phyloP scores from a whole-genome alignment of 2,329 filamentous ascomycete genomes.

The Penicillium sp. region DNA sequence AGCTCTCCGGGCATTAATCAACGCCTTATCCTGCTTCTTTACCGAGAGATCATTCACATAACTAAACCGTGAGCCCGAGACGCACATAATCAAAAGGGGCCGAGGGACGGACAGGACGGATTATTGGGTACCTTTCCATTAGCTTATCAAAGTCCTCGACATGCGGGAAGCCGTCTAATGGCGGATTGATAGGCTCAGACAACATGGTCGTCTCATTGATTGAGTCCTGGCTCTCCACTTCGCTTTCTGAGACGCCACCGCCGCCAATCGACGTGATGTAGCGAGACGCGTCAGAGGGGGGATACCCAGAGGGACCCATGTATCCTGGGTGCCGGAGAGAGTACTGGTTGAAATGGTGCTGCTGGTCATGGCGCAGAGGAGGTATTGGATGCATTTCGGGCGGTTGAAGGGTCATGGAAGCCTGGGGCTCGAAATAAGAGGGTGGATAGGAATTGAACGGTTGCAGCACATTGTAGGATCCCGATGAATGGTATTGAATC shows the following conservation, averaged over 20 bases:
- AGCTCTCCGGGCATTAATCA: slow-evolving; percentile 47
- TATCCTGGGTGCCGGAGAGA: slow-evolving; percentile 5
- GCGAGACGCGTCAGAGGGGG: background rate
- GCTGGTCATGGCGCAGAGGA: slow-evolving; percentile 7
- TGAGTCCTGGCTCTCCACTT: slow-evolving; percentile 45
- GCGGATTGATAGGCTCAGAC: slow-evolving; percentile 42
- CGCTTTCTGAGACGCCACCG: slow-evolving; percentile 30
- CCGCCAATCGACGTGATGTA: slow-evolving; percentile 27
- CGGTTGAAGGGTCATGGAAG: slow-evolving; percentile 4
- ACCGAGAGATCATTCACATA: slow-evolving; percentile 48
- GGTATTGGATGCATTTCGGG: slow-evolving; percentile 8
- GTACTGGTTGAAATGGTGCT: slow-evolving; percentile 1
- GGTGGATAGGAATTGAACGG: slow-evolving; percentile 36
- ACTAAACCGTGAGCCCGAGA: slow-evolving; percentile 23
- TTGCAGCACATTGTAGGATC: slow-evolving; percentile 27
- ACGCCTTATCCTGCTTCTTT: slow-evolving; percentile 51
- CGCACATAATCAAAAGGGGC: background rate
- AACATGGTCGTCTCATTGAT: slow-evolving; percentile 40
- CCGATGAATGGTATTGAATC: slow-evolving; percentile 26
- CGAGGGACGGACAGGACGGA: background rate
- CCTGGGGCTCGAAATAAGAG: slow-evolving; percentile 28
- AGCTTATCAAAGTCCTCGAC: slow-evolving; percentile 45
- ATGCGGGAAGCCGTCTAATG: slow-evolving; percentile 43
- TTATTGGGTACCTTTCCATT: slow-evolving; percentile 37
- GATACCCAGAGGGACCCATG: background rate